Evolutionary conservation across 176 grass and related monocot genomes (phyloP), one percentile per base, ranked within the genome.

Genomic region (Oryza meyeriana): DNA sequence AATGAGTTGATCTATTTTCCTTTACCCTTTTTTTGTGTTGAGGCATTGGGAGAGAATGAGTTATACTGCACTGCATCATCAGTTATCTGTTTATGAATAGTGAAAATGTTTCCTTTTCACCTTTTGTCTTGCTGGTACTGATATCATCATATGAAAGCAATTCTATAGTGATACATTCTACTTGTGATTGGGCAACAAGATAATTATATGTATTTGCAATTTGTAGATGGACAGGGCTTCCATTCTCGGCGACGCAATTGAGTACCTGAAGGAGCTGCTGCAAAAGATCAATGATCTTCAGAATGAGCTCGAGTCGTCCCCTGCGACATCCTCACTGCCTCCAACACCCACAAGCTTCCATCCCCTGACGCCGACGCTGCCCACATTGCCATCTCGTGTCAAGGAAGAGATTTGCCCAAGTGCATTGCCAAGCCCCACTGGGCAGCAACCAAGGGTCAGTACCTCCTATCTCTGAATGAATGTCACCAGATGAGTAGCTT

Each of bases 221-320:
- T 79, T 47, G 20, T 78, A 99, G 97, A 99, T 99, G 97, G 97
- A 99, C 76, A 94, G 97, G 83, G 97, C 91, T 42, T 99, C 93
- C 5, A 99, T 99, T 89, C 87, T 99, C 4, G 97, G 97, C 0
- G 93, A 99, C 29, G 97, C 97, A 38, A 96, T 96, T 17, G 97
- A 99, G 76, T 99, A 99, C 87, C 75, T 99, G 48, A 99, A 92
- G 73, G 97, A 99, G 74, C 97, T 99, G 20, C 77, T 99, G 42
- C 97, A 95, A 20, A 94, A 93, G 87, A 99, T 99, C 85, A 92
- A 92, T 2, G 87, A 95, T 79, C 81, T 99, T 85, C 93, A 99
- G 85, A 90, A 90, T 34, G 97, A 95, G 77, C 89, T 99, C 13
- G 97, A 99, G 75, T 88, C 97, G 0, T 69, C 93, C 4, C 87